Evolutionary conservation across 371 early-diverging fungal genomes (phyloP).

Genomic region (Dipsacomyces acuminosporus): DNA sequence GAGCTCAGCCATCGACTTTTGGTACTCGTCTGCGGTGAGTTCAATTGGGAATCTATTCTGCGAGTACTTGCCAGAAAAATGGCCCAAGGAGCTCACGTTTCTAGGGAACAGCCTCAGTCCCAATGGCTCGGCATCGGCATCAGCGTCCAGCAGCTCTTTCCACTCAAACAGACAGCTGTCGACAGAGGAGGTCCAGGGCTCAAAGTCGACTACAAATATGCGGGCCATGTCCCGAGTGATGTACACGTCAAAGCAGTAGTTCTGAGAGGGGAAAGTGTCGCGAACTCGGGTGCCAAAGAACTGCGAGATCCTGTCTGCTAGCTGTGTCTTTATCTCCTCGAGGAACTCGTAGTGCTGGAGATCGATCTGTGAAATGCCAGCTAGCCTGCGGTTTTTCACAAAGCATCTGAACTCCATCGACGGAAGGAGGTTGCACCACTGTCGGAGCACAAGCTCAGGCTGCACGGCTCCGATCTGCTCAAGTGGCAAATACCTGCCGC

Average conservation of each 20-base stretch:
- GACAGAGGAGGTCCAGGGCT: constrained; percentile 68
- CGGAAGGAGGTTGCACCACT: constrained; percentile 80
- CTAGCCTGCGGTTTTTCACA: constrained; percentile 59
- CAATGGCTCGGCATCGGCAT: not conserved
- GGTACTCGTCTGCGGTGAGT: constrained; percentile 21
- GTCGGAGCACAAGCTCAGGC: constrained; percentile 67
- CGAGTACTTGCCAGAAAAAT: constrained; percentile 34
- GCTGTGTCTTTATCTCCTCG: constrained; percentile 51
- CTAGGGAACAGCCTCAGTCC: constrained; percentile 39
- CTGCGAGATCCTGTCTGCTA: constrained; percentile 53
- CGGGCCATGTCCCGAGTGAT: constrained; percentile 54
- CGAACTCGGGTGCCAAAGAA: constrained; percentile 64
- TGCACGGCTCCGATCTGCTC: constrained; percentile 50
- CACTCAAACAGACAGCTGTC: constrained; percentile 78
- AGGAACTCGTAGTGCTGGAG: constrained; percentile 74
- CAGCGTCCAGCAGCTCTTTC: constrained; percentile 59
- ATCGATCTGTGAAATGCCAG: constrained; percentile 71
- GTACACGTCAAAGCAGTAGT: constrained; percentile 84
- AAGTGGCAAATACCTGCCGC: constrained; percentile 25
- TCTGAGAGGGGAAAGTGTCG: constrained; percentile 53
- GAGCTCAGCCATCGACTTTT: constrained; percentile 19
- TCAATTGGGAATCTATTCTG: constrained; percentile 40
- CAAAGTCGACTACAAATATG: constrained; percentile 82
- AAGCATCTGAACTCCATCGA: constrained; percentile 93
- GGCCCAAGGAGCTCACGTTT: constrained; percentile 23